phyloP scores from a whole-genome alignment of 2,329 filamentous ascomycete species.

The Beauveria rudraprayagi region DNA sequence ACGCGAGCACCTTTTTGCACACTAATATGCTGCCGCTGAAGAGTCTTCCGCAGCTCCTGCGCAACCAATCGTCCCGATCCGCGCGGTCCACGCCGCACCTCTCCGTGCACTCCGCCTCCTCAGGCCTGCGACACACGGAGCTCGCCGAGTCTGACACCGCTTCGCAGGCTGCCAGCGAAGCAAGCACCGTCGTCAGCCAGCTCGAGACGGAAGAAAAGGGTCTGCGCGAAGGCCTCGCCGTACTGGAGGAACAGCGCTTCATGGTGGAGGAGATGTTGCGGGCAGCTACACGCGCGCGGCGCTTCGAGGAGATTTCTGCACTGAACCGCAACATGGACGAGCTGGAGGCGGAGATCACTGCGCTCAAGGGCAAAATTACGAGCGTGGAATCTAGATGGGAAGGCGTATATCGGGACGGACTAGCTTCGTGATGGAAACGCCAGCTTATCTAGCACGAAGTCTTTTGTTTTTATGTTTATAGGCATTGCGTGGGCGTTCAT shows the following conservation, averaged over 20 bases:
- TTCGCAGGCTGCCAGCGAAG: slow-evolving; percentile 36
- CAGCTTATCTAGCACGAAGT: neutral
- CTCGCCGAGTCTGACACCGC: slow-evolving; percentile 38
- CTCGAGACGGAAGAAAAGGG: slow-evolving; percentile 80
- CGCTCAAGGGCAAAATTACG: slow-evolving; percentile 54
- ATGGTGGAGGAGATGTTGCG: slow-evolving; percentile 81
- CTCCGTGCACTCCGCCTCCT: slow-evolving; percentile 28
- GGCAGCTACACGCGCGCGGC: slow-evolving; percentile 63
- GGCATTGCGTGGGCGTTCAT: slow-evolving; percentile 14
- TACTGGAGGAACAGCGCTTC: slow-evolving; percentile 86
- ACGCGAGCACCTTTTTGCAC: slow-evolving; percentile 76
- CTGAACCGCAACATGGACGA: slow-evolving; percentile 76
- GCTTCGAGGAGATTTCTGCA: slow-evolving; percentile 81
- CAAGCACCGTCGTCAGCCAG: slow-evolving; percentile 45
- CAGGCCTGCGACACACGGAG: slow-evolving; percentile 39
- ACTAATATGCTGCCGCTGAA: slow-evolving; percentile 86
- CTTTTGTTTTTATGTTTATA: neutral
- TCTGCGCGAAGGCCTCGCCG: slow-evolving; percentile 68
- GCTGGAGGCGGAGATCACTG: slow-evolving; percentile 68
- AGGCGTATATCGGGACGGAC: slow-evolving; percentile 36
- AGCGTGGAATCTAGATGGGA: slow-evolving; percentile 56
- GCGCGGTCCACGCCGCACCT: slow-evolving; percentile 25
- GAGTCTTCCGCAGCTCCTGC: slow-evolving; percentile 59
- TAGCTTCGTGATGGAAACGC: slow-evolving; percentile 11
- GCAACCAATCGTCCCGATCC: slow-evolving; percentile 29